Evolutionary conservation across 1,139 yeast genomes (phyloP), one percentile per base, ranked within the genome.

Genomic region (Hyphopichia fennica): DNA sequence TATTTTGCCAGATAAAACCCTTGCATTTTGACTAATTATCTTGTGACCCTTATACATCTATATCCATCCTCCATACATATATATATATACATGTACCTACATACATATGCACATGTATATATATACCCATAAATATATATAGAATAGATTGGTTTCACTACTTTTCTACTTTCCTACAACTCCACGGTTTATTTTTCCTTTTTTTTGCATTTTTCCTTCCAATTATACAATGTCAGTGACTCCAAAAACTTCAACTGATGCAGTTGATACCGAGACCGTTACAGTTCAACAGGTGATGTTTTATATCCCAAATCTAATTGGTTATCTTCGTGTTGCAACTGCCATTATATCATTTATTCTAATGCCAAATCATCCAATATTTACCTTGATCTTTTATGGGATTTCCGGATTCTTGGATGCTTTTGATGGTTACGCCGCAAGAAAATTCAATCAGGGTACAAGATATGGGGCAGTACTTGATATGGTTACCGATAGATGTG

Each of bases 401-500:
- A 73, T 90, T 25, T 89, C 96, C 15, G 95, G 99, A 53, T 73
- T 95, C 46, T 72, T 95, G 50, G 99, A 95, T 65, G 99, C 99
- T 1, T 80, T 91, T 50, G 99, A 95, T 62, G 99, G 99, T 4
- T 84, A 86, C 45, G 96, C 96, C 41, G 99, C 99, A 9, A 79
- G 99, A 48, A 79, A 79, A 56, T 89, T 74, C 63, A 81, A 87
- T 60, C 99, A 95, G 64, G 87, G 96, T 14, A 88, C 97, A 30
- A 79, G 81, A 52, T 89, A 90, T 56, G 99, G 99, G 29, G 98
- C 99, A 13, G 96, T 95, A 18, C 76, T 95, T 56, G 99, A 95
- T 66, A 95, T 95, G 99, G 98, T 95, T 30, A 93, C 99, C 23
- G 99, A 95, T 61, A 77, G 99, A 60, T 93, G 98, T 62, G 93